phyloP scores from a whole-genome alignment of 208 protist genomes.

The Acanthamoeba lenticulata region DNA sequence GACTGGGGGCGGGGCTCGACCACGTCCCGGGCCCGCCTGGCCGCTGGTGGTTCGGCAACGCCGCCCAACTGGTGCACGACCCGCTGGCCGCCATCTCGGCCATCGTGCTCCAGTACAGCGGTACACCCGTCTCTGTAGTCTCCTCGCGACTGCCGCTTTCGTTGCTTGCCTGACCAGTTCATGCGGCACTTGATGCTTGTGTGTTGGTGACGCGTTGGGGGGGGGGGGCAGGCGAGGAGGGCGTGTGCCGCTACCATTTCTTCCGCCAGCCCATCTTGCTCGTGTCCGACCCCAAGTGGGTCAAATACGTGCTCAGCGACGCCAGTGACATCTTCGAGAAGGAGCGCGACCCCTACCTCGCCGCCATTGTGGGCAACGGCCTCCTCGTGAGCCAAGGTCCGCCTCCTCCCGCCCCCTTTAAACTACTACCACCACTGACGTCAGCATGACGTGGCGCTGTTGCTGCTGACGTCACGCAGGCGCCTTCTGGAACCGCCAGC shows the following conservation, averaged over 20 bases:
- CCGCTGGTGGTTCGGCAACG: slow-evolving; percentile 37
- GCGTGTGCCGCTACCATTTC: slow-evolving; percentile 29
- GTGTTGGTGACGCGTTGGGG: not conserved
- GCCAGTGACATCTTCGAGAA: slow-evolving; percentile 48
- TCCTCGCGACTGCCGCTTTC: no score
- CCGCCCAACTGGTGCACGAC: not conserved
- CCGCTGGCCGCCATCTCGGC: not conserved
- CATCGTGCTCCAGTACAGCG: slow-evolving; percentile 22
- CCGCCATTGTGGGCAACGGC: slow-evolving; percentile 53
- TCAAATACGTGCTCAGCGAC: slow-evolving; percentile 29
- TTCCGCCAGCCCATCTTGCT: slow-evolving; percentile 52
- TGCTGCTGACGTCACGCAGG: not conserved
- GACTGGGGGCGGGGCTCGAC: not conserved
- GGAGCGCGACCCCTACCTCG: slow-evolving; percentile 50
- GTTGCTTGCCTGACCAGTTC: not conserved
- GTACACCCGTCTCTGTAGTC: no score
- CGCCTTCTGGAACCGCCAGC: slow-evolving; percentile 32
- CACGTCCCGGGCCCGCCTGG: slow-evolving; percentile 31
- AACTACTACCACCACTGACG: not conserved
- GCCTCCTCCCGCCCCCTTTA: not conserved
- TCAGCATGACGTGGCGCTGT: not conserved
- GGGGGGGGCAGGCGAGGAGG: not conserved
- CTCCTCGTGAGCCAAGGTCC: slow-evolving; percentile 46
- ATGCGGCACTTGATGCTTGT: not conserved
- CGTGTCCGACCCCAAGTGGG: slow-evolving; percentile 23